Conservation (phyloP, 352 stramenopile genomes). For the Pythium brassicae region DNA sequence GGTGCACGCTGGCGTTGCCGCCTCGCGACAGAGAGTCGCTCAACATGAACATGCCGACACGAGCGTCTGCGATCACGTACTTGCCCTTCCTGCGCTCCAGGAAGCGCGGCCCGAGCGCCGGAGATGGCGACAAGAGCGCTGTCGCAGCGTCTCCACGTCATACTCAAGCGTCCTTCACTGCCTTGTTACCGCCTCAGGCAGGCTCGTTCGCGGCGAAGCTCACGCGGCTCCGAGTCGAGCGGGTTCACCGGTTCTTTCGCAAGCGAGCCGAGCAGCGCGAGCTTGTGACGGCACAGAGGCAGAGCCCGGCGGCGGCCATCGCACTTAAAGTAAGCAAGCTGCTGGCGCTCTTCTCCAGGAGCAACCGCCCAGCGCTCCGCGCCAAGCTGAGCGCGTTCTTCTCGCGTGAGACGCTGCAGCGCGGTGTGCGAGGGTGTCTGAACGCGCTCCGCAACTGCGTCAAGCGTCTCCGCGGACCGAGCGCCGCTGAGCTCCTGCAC, state of each 20-base stretch:
- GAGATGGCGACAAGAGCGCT: not conserved
- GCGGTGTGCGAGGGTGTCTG: not conserved
- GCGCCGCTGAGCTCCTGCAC: constrained; percentile 7
- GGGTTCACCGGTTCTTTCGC: constrained; percentile 4
- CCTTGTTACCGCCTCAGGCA: not conserved
- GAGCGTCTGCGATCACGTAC: constrained; percentile 7
- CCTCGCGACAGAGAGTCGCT: no score
- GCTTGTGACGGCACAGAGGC: not conserved
- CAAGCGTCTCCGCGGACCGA: constrained; percentile 6
- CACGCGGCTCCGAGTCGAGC: not conserved
- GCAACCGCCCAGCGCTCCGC: not conserved
- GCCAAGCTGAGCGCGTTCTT: constrained; percentile 6
- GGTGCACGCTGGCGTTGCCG: no score
- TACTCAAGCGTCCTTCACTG: not conserved
- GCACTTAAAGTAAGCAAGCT: constrained; percentile 5
- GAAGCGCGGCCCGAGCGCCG: not conserved
- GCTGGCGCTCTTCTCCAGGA: constrained; percentile 6
- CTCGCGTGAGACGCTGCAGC: not conserved
- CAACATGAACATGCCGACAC: not conserved
- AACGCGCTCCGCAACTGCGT: not conserved
- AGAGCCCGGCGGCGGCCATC: not conserved
- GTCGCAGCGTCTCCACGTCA: not conserved
- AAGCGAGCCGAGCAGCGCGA: constrained; percentile 7
- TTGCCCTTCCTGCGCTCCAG: constrained; percentile 6
- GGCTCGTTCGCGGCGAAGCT: not conserved